A percentile compares a stretch with the other conserved stretches of the same genome.
Evolutionary conservation across 2,329 filamentous ascomycete species (phyloP).

Genomic region (Ophiostoma ips): DNA sequence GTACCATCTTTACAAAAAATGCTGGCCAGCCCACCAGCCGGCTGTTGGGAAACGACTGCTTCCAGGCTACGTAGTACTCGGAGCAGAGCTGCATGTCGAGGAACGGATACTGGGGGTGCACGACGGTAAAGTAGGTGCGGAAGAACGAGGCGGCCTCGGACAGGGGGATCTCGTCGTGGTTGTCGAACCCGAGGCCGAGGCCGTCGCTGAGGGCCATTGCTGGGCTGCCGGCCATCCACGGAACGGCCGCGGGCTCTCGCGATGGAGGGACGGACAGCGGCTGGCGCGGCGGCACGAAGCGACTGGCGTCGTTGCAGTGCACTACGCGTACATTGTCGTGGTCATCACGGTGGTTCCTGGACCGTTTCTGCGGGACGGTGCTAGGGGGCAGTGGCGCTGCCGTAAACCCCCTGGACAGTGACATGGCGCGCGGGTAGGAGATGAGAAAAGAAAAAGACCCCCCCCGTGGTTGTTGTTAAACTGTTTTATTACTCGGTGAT

Average conservation of each 20-base stretch:
- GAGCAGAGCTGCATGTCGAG: conserved; percentile 5
- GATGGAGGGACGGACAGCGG: no score
- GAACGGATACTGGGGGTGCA: conserved; percentile 9
- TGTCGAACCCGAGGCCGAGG: not conserved
- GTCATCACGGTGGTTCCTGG: not conserved
- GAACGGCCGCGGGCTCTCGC: not conserved
- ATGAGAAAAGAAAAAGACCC: not conserved
- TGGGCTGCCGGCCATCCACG: not conserved
- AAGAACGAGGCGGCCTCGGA: conserved; percentile 7
- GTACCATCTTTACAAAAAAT: conserved; percentile 10
- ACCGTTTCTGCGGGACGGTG: not conserved
- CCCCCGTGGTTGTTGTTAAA: no score
- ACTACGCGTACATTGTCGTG: not conserved
- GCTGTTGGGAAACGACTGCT: not conserved
- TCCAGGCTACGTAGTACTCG: conserved; percentile 5
- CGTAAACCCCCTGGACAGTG: not conserved
- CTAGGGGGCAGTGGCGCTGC: not conserved
- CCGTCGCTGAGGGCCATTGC: not conserved
- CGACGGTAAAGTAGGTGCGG: conserved; percentile 6
- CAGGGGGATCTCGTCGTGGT: not conserved
- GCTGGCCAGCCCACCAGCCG: conserved; percentile 6
- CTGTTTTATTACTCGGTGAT: no score
- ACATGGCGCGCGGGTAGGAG: not conserved
- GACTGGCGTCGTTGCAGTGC: no score
- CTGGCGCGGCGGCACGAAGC: no score